phyloP scores from a whole-genome alignment of 2,329 filamentous ascomycete species.

The Thielaviopsis populi region DNA sequence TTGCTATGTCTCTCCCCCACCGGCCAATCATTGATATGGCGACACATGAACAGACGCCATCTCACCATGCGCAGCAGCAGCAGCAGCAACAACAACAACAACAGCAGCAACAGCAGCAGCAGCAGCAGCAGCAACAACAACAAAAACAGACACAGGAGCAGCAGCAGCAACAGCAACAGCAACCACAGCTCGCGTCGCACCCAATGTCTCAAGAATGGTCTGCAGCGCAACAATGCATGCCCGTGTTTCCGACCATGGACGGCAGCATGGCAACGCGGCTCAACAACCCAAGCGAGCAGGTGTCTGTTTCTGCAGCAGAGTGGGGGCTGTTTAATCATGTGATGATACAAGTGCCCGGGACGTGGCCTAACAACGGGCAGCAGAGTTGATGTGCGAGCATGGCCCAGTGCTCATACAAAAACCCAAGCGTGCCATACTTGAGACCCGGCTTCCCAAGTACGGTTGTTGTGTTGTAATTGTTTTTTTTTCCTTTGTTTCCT shows the following conservation, averaged over 20 bases:
- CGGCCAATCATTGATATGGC: constrained; percentile 2
- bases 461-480: background rate
- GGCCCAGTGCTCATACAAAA: background rate
- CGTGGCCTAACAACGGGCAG: background rate
- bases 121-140: background rate
- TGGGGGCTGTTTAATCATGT: constrained; percentile 3
- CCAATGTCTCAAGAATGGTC: constrained; percentile 1
- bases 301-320: background rate
- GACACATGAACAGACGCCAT: background rate
- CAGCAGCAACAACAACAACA: background rate
- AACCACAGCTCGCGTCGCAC: background rate
- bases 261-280: background rate
- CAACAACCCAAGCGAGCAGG: background rate
- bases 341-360: background rate
- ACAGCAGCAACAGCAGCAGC: background rate
- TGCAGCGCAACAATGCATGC: background rate
- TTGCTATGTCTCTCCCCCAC: constrained; percentile 10
- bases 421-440: background rate
- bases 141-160: background rate
- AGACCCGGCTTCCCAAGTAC: background rate
- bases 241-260: constrained; percentile 3
- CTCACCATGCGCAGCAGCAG: background rate
- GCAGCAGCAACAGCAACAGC: constrained; percentile 1
- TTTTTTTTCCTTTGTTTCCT: background rate
- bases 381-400: background rate